A percentile compares a stretch with the other conserved stretches of the same genome.
These are phyloP conservation scores for Leptomonas seymouri DNA, from an alignment of 208 protist genomes.

Conservation along the genomic window DNA sequence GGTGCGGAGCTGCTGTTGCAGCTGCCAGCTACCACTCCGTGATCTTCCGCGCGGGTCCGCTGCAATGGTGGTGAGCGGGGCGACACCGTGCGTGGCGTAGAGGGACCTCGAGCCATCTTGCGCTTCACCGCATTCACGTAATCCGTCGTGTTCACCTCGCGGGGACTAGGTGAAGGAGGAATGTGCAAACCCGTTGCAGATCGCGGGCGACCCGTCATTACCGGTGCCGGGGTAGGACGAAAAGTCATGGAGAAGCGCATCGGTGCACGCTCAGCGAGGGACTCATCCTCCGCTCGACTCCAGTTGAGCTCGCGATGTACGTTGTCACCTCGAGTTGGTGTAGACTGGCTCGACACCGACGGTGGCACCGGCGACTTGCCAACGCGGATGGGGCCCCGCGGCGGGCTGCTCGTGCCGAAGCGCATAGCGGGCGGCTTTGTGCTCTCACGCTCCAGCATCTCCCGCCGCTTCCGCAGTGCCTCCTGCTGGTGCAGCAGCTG, in stretches of 20 bases:
- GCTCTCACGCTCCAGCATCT: constrained; percentile 55
- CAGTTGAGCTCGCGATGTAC: constrained; percentile 35
- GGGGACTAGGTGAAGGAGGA: constrained; percentile 22
- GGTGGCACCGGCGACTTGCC: constrained; percentile 16
- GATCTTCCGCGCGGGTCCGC: constrained; percentile 6
- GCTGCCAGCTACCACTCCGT: not conserved
- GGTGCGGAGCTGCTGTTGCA: not conserved
- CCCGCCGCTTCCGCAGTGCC: constrained; percentile 54
- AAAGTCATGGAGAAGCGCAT: constrained; percentile 50
- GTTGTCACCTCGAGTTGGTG: constrained; percentile 2
- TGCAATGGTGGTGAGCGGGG: constrained; percentile 16
- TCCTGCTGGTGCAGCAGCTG: constrained; percentile 71
- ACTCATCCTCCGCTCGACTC: constrained; percentile 22
- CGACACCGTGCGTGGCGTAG: constrained; percentile 20
- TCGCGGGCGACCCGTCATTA: not conserved
- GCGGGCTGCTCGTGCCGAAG: constrained; percentile 46
- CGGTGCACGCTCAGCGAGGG: constrained; percentile 18
- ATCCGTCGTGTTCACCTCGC: constrained; percentile 39
- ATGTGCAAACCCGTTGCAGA: not conserved
- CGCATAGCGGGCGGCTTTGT: constrained; percentile 59
- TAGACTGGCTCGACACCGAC: not conserved
- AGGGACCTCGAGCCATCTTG: constrained; percentile 11
- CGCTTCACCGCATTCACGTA: constrained; percentile 2
- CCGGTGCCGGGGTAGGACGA: constrained; percentile 19
- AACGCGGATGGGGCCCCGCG: constrained; percentile 19